These are phyloP conservation scores for Eucalyptus shirleyi DNA, from an alignment of 345 rosid genomes.

Conservation along the genomic window DNA sequence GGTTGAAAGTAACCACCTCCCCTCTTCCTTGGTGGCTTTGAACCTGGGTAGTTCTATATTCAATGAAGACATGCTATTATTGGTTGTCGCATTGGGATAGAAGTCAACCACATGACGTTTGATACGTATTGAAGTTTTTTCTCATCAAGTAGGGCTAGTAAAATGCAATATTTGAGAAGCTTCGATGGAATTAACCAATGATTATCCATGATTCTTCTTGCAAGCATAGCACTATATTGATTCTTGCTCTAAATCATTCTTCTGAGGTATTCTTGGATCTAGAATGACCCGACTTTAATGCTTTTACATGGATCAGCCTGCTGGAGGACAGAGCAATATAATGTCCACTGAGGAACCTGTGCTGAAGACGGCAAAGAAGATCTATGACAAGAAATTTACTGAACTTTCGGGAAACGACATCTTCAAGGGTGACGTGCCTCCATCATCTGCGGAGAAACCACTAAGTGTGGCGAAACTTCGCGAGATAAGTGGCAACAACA, in stretches of 20 bases:
- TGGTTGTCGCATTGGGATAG: background rate
- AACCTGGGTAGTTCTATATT: background rate
- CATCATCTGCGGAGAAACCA: constrained; percentile 49
- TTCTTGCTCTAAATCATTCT: background rate
- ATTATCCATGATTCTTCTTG: background rate
- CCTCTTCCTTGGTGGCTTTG: background rate
- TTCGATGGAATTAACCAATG: background rate
- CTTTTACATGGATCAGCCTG: constrained; percentile 10
- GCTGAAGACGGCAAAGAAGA: constrained; percentile 83
- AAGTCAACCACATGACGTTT: background rate
- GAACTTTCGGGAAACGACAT: constrained; percentile 83
- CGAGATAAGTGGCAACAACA: constrained; percentile 81
- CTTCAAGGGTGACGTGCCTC: constrained; percentile 58
- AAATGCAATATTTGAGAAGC: background rate
- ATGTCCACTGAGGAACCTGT: constrained; percentile 17
- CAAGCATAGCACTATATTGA: background rate
- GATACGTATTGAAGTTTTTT: background rate
- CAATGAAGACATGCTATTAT: background rate
- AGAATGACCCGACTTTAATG: background rate
- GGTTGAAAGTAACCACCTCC: background rate
- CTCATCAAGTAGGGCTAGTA: background rate
- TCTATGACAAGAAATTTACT: constrained; percentile 50
- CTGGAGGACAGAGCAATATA: constrained; percentile 20
- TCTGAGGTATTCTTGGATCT: background rate
- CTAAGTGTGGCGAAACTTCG: constrained; percentile 61